These are phyloP conservation scores for Aciculoconidium aculeatum DNA, from an alignment of 805 yeast species.

Conservation along the genomic window DNA sequence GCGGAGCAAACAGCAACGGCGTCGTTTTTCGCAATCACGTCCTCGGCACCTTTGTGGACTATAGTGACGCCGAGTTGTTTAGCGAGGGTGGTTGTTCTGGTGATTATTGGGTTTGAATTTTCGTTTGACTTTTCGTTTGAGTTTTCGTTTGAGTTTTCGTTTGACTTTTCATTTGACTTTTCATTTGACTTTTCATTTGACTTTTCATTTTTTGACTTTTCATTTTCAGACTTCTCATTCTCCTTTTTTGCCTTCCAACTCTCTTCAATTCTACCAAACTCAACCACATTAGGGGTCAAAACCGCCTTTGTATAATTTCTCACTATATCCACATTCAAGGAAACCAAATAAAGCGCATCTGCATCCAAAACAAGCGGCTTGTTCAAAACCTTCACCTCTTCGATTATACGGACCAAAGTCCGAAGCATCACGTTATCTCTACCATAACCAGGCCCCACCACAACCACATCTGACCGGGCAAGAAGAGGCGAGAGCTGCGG, in stretches of 20 bases:
- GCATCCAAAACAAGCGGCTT: conserved; percentile 86
- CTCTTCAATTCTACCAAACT: conserved; percentile 64
- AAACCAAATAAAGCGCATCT: conserved; percentile 71
- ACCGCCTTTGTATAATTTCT: conserved; percentile 55
- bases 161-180: no score
- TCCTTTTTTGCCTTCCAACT: conserved; percentile 32
- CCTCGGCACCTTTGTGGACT: conserved; percentile 69
- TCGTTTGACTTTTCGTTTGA: no score
- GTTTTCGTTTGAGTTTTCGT: no score
- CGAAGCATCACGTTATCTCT: conserved; percentile 65
- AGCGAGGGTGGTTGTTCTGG: conserved; percentile 35
- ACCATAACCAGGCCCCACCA: conserved; percentile 94
- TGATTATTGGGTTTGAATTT: no score
- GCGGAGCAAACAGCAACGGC: conserved; percentile 37
- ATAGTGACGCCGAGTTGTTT: conserved; percentile 48
- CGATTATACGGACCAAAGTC: conserved; percentile 52
- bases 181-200: no score
- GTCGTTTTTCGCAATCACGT: conserved; percentile 53
- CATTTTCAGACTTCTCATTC: no score
- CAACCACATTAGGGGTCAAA: conserved; percentile 86
- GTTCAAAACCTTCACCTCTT: conserved; percentile 47
- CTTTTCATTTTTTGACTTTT: no score
- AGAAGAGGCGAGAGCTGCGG: conserved; percentile 53
- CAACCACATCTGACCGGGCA: conserved; percentile 69
- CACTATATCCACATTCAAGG: conserved; percentile 50